A percentile compares a stretch with the other conserved stretches of the same genome.
Evolutionary conservation across 768 basidiomycete genomes (phyloP).

Genomic region (Naganishia kalamii): DNA sequence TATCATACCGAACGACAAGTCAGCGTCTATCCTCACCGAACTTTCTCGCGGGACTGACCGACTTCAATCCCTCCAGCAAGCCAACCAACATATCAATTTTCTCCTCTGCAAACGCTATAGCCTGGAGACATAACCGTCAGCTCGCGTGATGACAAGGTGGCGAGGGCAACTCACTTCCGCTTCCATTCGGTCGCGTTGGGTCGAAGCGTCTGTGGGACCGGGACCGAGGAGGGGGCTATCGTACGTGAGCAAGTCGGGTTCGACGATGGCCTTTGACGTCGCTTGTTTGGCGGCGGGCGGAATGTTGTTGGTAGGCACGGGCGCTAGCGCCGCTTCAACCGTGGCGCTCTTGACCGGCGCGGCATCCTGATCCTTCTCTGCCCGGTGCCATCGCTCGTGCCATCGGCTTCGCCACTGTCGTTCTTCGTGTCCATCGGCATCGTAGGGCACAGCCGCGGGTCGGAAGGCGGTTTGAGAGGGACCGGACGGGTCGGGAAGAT

Average conservation of each 20-base stretch:
- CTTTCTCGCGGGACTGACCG: not conserved
- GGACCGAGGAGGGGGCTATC: not conserved
- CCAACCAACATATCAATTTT: not conserved
- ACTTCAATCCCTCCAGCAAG: conserved; percentile 1
- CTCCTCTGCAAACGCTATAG: conserved; percentile 8
- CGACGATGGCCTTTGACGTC: not conserved
- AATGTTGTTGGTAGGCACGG: too few species aligned
- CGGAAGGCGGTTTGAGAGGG: too few species aligned
- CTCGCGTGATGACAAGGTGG: not conserved
- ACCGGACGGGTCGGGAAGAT: not conserved
- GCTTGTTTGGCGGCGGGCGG: too few species aligned
- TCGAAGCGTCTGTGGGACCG: not conserved
- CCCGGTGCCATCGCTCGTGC: not conserved
- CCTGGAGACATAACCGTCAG: not conserved
- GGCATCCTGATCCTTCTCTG: not conserved
- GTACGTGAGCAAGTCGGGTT: not conserved
- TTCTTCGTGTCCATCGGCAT: not conserved
- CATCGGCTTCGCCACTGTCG: not conserved
- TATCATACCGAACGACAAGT: too few species aligned
- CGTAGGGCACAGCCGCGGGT: too few species aligned
- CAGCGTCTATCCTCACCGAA: too few species aligned
- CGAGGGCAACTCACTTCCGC: not conserved
- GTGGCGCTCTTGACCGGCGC: not conserved
- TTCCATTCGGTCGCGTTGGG: not conserved
- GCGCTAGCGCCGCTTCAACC: not conserved